Evolutionary conservation across 169 alveolate genomes (phyloP), one percentile per base, ranked within the genome.

Genomic region (Cryptosporidium canis): DNA sequence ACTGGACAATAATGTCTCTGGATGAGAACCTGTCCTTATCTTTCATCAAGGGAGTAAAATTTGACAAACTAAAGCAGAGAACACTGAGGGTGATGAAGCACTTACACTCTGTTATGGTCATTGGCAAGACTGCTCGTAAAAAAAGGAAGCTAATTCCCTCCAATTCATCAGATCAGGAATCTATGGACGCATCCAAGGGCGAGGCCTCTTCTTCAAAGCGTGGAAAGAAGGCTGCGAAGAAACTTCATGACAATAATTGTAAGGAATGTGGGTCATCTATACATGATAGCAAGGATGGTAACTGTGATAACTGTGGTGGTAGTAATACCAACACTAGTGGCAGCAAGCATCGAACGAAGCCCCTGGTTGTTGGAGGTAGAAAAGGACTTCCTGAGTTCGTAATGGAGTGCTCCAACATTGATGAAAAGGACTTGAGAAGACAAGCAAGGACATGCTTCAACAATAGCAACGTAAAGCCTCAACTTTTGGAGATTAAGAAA

Each of bases 1-100:
- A 95, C 61, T 94, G 97, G 95, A 93, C 96, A 70, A 93, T 92
- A 67, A 93, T 92, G 91, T 92, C 95, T 63, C 66, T 92, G 82
- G 97, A 93, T 68, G 92, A 90, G 51, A 85, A 91, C 29, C 83
- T 92, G 58, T 92, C 95, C 65, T 82, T 93, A 1, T 93, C 91
- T 1, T 93, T 90, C 18, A 85, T 94, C 53, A 85, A 91, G 61
- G 92, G 90, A 51, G 68, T 93, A 61, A 94, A 94, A 56, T 93
- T 92, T 58, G 97, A 94, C 27, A 90, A 92, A 65, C 85, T 93
- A 14, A 94, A 94, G 66, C 67, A 90, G 83, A 83, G 96, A 45
- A 90, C 95, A 31, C 83, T 92, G 41, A 83, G 92, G 47, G 84
- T 94, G 71, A 90, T 94, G 77, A 94, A 91, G 83, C 85, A 83